A percentile compares a stretch with the other conserved stretches of the same genome.
These are phyloP conservation scores for Cutaneotrichosporon sp. DNA, from an alignment of 1,284 basidiomycete species.

Conservation along the genomic window DNA sequence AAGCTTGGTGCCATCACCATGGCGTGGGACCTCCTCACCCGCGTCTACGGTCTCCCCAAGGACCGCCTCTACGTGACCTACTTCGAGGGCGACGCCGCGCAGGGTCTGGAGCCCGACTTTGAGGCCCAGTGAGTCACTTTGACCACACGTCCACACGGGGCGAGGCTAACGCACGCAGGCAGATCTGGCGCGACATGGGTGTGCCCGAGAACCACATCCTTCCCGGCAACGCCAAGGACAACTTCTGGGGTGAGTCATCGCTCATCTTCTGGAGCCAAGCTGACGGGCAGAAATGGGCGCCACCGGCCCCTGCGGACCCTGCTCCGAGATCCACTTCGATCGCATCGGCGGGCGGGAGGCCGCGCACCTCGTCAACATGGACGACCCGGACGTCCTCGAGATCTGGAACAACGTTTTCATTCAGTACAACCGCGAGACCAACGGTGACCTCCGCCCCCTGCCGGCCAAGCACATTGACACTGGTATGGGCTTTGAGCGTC, in stretches of 20 bases:
- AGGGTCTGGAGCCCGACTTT: conserved; percentile 82
- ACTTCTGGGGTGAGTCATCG: conserved; percentile 85
- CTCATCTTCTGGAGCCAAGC: neutral
- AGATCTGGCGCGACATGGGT: conserved; percentile 84
- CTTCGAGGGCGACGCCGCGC: conserved; percentile 89
- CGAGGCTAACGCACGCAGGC: conserved; percentile 46
- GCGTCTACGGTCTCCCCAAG: conserved; percentile 78
- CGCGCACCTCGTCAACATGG: conserved; percentile 86
- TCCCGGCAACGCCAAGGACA: conserved; percentile 94
- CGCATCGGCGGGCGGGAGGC: conserved; percentile 89
- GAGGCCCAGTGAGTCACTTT: conserved; percentile 66
- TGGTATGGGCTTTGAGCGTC: conserved; percentile 97
- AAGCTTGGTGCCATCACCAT: conserved; percentile 92
- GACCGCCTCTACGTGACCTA: conserved; percentile 97
- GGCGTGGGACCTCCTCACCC: conserved; percentile 92
- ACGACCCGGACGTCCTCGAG: conserved; percentile 96
- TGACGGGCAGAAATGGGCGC: conserved; percentile 84
- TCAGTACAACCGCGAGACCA: conserved; percentile 93
- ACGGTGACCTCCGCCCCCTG: conserved; percentile 75
- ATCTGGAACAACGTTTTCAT: conserved; percentile 99
- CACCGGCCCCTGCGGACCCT: conserved; percentile 96
- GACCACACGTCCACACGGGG: neutral
- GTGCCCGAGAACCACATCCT: conserved; percentile 87
- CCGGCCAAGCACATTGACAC: conserved; percentile 97
- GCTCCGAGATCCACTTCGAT: conserved; percentile 97